Conservation (phyloP, 192 early-diverging fungal genomes). For the Phlyctochytrium planicorne region DNA sequence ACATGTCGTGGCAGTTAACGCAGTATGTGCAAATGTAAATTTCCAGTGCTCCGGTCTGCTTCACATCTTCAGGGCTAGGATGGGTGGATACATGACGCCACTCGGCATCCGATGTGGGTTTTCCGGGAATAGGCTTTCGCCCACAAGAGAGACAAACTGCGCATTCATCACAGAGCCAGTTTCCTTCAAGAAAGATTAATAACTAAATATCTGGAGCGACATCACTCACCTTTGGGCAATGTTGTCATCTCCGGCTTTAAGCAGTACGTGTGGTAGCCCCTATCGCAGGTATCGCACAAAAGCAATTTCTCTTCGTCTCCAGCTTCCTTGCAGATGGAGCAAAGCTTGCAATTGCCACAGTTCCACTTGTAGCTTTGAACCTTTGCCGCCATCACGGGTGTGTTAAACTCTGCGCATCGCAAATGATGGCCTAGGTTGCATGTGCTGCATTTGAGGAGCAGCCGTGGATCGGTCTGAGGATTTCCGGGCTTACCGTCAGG, state of each 20-base stretch:
- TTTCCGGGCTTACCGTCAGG: not conserved
- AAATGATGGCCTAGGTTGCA: conserved; percentile 38
- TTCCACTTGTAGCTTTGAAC: conserved; percentile 46
- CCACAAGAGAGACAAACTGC: conserved; percentile 42
- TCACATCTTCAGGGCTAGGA: conserved; percentile 17
- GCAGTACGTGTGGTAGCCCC: conserved; percentile 56
- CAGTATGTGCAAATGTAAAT: conserved; percentile 51
- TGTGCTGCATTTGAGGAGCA: conserved; percentile 14
- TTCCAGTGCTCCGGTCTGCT: conserved; percentile 25
- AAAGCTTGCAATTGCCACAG: conserved; percentile 54
- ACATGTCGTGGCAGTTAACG: conserved; percentile 35
- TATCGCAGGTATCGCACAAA: conserved; percentile 59
- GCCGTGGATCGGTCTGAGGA: conserved; percentile 6
- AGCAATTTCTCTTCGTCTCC: conserved; percentile 55
- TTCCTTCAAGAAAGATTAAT: conserved; percentile 23
- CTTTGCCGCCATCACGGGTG: conserved; percentile 42
- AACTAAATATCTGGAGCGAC: too few relatives aligned
- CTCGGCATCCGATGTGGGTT: conserved; percentile 5
- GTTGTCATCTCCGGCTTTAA: conserved; percentile 42
- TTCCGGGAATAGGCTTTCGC: not conserved
- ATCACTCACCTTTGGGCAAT: conserved; percentile 43
- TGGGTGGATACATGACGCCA: conserved; percentile 44
- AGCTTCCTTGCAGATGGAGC: conserved; percentile 41
- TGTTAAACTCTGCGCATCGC: conserved; percentile 46
- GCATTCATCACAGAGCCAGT: conserved; percentile 50